A percentile compares a stretch with the other conserved stretches of the same genome.
Evolutionary conservation across 768 basidiomycete species (phyloP).

Genomic region (Boletus subcaerulescens): DNA sequence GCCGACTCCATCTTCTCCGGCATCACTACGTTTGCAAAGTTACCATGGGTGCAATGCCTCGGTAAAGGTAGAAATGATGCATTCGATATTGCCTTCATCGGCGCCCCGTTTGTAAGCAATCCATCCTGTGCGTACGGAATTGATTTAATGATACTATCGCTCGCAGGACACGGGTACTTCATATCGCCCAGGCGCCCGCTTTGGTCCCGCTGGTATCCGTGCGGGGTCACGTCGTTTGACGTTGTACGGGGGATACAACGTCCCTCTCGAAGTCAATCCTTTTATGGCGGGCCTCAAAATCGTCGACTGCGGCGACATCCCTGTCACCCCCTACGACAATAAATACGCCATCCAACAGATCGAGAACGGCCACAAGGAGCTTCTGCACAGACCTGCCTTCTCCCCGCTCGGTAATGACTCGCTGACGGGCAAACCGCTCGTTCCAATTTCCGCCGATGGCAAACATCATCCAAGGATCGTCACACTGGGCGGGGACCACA

Average conservation of each 20-base stretch:
- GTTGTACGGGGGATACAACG: slow-evolving; percentile 76
- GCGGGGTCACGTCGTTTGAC: slow-evolving; percentile 74
- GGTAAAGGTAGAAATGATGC: slow-evolving; percentile 52
- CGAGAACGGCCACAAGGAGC: slow-evolving; percentile 65
- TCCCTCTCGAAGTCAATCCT: slow-evolving; percentile 70
- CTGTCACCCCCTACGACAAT: slow-evolving; percentile 78
- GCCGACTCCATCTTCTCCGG: slow-evolving; percentile 81
- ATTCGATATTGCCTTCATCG: slow-evolving; percentile 83
- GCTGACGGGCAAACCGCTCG: slow-evolving; percentile 52
- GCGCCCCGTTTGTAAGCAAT: slow-evolving; percentile 67
- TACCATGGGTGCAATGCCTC: slow-evolving; percentile 83
- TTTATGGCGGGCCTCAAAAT: slow-evolving; percentile 64
- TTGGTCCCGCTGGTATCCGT: slow-evolving; percentile 82
- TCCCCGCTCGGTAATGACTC: slow-evolving; percentile 64
- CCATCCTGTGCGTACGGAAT: background rate
- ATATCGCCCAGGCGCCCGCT: slow-evolving; percentile 80
- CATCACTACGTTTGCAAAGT: slow-evolving; percentile 80
- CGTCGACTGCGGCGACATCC: slow-evolving; percentile 78
- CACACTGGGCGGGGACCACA: slow-evolving; percentile 87
- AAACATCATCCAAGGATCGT: slow-evolving; percentile 76
- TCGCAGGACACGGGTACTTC: slow-evolving; percentile 67
- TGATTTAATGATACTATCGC: background rate
- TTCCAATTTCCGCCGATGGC: slow-evolving; percentile 64
- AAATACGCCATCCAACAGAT: slow-evolving; percentile 71
- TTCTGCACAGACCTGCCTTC: slow-evolving; percentile 62